A percentile compares a stretch with the other conserved stretches of the same genome.
phyloP scores from a whole-genome alignment of 495 filamentous ascomycete genomes.

The Wilcoxina mikolae region DNA sequence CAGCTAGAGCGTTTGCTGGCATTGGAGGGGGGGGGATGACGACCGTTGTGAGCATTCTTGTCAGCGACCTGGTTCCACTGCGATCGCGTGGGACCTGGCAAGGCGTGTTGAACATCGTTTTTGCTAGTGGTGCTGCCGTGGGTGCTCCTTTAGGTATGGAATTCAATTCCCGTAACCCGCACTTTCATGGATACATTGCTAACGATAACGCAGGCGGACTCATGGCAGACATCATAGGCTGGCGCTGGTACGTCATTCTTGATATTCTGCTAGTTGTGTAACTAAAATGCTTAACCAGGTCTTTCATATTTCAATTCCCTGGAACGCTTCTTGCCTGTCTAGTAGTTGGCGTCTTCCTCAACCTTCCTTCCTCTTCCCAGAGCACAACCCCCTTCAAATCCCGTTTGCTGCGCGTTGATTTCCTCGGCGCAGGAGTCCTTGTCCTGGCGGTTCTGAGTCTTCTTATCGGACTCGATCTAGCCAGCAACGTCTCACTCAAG shows the following conservation, averaged over 20 bases:
- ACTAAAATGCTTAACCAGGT: constrained; percentile 33
- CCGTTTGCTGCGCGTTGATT: constrained; percentile 64
- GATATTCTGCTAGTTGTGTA: neutral
- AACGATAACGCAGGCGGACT: constrained; percentile 35
- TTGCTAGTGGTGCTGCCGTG: constrained; percentile 49
- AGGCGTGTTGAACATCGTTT: constrained; percentile 70
- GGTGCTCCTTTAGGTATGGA: constrained; percentile 54
- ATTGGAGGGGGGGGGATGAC: constrained; percentile 81
- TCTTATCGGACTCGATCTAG: constrained; percentile 62
- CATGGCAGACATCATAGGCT: constrained; percentile 60
- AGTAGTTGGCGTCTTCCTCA: constrained; percentile 45
- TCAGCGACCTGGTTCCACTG: constrained; percentile 64
- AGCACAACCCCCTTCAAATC: constrained; percentile 26
- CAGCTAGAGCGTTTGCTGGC: constrained; percentile 48
- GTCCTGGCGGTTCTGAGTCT: constrained; percentile 58
- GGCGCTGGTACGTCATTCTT: constrained; percentile 48
- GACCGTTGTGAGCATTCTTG: constrained; percentile 58
- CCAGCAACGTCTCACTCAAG: constrained; percentile 58
- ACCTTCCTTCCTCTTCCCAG: constrained; percentile 41
- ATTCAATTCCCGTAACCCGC: neutral
- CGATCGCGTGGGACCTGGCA: constrained; percentile 70
- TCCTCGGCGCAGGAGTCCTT: constrained; percentile 56
- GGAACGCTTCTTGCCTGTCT: constrained; percentile 53
- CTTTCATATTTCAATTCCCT: constrained; percentile 58
- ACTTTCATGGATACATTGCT: neutral